A percentile compares a stretch with the other conserved stretches of the same genome.
Evolutionary conservation across 148 eudicot genomes (phyloP).

Genomic region (Cornus controversa): DNA sequence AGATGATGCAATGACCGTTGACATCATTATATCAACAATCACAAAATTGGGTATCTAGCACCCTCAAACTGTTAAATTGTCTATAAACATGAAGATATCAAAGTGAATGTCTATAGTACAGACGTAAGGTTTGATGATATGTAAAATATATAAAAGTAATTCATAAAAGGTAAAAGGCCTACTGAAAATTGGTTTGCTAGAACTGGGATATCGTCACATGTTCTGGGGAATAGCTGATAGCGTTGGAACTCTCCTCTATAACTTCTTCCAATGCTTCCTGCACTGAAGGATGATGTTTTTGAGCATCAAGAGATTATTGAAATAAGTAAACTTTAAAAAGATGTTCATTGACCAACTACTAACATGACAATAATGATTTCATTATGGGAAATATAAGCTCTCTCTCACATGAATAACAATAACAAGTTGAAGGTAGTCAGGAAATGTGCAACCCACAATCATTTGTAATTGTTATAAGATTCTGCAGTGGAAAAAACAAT

Average conservation of each 20-base stretch:
- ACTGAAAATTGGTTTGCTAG: slow-evolving; percentile 93
- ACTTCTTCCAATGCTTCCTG: slow-evolving; percentile 97
- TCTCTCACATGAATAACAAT: background rate
- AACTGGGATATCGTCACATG: slow-evolving; percentile 78
- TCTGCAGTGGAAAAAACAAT: too few species aligned
- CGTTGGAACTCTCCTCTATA: slow-evolving; percentile 88
- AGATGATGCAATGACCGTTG: background rate
- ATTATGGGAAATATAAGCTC: background rate
- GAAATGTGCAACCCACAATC: background rate
- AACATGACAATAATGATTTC: background rate
- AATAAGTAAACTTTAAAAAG: background rate
- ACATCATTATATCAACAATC: background rate
- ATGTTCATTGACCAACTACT: background rate
- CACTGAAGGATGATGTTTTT: slow-evolving; percentile 33
- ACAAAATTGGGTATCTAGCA: background rate
- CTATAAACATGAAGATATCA: background rate
- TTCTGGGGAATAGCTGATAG: slow-evolving; percentile 79
- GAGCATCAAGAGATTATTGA: background rate
- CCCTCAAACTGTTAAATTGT: background rate
- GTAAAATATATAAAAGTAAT: too few species aligned
- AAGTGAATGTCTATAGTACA: background rate
- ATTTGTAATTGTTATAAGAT: background rate
- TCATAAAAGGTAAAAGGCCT: slow-evolving; percentile 20
- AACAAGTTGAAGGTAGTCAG: background rate
- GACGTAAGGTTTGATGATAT: background rate